Conservation (phyloP, 768 basidiomycete genomes). For the Rickenella mellea region DNA sequence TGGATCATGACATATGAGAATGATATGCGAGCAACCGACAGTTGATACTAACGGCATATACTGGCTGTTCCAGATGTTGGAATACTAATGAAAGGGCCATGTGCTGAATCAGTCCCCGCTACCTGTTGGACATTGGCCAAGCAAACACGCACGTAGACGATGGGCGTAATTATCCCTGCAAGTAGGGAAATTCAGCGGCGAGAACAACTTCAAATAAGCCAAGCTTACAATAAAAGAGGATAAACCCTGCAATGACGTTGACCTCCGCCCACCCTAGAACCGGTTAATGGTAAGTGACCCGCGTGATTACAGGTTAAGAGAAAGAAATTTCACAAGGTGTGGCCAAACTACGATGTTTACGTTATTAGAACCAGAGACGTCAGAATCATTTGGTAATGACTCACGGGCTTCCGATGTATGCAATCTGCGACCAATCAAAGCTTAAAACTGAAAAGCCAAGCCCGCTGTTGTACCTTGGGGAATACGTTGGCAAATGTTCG, state of each 20-base stretch:
- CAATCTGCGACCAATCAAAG: conserved; percentile 74
- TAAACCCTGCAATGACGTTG: conserved; percentile 53
- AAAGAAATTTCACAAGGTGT: conserved; percentile 49
- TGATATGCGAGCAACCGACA: no score
- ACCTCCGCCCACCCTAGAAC: conserved; percentile 78
- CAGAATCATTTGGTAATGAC: conserved; percentile 64
- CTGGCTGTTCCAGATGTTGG: conserved; percentile 9
- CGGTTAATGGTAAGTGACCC: conserved; percentile 8
- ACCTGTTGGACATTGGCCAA: background rate
- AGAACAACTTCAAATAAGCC: conserved; percentile 1
- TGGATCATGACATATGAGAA: background rate
- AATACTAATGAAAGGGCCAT: conserved; percentile 5
- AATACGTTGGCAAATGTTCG: no score
- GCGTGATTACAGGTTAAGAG: conserved; percentile 2
- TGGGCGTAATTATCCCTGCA: conserved; percentile 16
- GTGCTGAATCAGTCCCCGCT: conserved; percentile 5
- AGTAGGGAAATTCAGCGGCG: conserved; percentile 15
- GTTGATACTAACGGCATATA: conserved; percentile 9
- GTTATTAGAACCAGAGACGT: background rate
- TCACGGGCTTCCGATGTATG: conserved; percentile 43
- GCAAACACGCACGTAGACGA: conserved; percentile 16
- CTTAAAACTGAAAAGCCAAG: conserved; percentile 68
- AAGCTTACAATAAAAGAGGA: conserved; percentile 59
- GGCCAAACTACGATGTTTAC: conserved; percentile 28
- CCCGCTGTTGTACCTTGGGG: conserved; percentile 16